These are phyloP conservation scores for Stygiomarasmius scandens DNA, from an alignment of 1,284 basidiomycete species.

Conservation along the genomic window DNA sequence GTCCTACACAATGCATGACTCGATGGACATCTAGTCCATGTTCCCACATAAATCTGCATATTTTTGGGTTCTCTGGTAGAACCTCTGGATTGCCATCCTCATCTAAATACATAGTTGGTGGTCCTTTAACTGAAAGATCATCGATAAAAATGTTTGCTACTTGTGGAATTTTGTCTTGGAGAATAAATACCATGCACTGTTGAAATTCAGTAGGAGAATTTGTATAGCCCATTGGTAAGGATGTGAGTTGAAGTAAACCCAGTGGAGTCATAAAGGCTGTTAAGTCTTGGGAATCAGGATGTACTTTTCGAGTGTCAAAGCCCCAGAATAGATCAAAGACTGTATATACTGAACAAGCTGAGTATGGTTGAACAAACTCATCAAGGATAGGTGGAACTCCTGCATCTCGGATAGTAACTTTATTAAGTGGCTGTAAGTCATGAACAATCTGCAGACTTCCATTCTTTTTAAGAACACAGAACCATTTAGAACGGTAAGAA, in stretches of 20 bases:
- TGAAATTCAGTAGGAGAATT: slow-evolving; percentile 39
- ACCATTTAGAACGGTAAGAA: slow-evolving; percentile 42
- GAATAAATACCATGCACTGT: slow-evolving; percentile 34
- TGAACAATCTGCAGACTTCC: slow-evolving; percentile 33
- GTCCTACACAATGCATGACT: slow-evolving; percentile 26
- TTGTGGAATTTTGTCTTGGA: slow-evolving; percentile 35
- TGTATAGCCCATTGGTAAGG: slow-evolving; percentile 38
- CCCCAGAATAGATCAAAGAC: slow-evolving; percentile 36
- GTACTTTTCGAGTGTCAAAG: slow-evolving; percentile 27
- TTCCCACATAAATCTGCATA: slow-evolving; percentile 38
- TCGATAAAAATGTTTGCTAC: slow-evolving; percentile 33
- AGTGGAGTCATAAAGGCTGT: slow-evolving; percentile 27
- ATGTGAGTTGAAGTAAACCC: slow-evolving; percentile 32
- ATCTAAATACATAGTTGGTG: slow-evolving; percentile 26
- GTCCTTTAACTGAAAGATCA: slow-evolving; percentile 35
- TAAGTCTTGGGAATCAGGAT: slow-evolving; percentile 18
- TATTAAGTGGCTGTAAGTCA: slow-evolving; percentile 32
- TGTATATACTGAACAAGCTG: slow-evolving; percentile 30
- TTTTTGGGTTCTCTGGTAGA: slow-evolving; percentile 32
- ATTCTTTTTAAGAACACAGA: slow-evolving; percentile 42
- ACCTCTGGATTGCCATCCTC: slow-evolving; percentile 29
- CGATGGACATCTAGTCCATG: slow-evolving; percentile 30
- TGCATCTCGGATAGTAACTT: slow-evolving; percentile 27
- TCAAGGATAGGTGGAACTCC: slow-evolving; percentile 35
- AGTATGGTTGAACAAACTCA: slow-evolving; percentile 34